Conservation (phyloP, 305 asterid species). For the Striga hermonthica region DNA sequence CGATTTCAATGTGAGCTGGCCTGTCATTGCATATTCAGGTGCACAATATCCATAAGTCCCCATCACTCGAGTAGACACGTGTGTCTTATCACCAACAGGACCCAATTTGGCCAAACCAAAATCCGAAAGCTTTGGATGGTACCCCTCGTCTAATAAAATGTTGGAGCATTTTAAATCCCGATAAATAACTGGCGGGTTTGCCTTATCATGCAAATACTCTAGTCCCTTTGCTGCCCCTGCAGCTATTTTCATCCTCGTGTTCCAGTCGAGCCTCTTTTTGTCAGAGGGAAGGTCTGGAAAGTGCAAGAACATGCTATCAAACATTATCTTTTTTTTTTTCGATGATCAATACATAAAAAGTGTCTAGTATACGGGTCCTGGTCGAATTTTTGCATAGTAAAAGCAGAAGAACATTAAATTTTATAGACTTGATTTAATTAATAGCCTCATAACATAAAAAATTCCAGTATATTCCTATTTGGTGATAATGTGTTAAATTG, state of each 20-base stretch:
- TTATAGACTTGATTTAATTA: too few species aligned
- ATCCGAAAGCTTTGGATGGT: constrained; percentile 70
- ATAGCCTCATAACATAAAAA: too few species aligned
- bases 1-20: constrained; percentile 67
- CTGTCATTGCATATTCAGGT: constrained; percentile 77
- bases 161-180: constrained; percentile 74
- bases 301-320: constrained; percentile 15
- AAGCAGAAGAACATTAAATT: too few species aligned
- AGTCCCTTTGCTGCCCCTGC: constrained; percentile 81
- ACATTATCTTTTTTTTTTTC: background rate
- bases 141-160: constrained; percentile 59
- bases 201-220: constrained; percentile 81
- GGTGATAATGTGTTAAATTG: too few species aligned
- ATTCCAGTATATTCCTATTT: too few species aligned
- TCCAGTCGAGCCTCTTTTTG: constrained; percentile 68
- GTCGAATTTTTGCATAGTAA: too few species aligned
- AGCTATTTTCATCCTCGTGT: constrained; percentile 71
- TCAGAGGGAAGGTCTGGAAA: constrained; percentile 71
- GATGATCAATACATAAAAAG: too few species aligned
- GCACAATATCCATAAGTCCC: constrained; percentile 87
- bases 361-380: too few species aligned
- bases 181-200: constrained; percentile 78
- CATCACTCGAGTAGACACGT: constrained; percentile 79
- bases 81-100: constrained; percentile 78
- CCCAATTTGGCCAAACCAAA: constrained; percentile 80